phyloP scores from a whole-genome alignment of 1,139 yeast genomes.

The Zygotorulaspora mrakii region DNA sequence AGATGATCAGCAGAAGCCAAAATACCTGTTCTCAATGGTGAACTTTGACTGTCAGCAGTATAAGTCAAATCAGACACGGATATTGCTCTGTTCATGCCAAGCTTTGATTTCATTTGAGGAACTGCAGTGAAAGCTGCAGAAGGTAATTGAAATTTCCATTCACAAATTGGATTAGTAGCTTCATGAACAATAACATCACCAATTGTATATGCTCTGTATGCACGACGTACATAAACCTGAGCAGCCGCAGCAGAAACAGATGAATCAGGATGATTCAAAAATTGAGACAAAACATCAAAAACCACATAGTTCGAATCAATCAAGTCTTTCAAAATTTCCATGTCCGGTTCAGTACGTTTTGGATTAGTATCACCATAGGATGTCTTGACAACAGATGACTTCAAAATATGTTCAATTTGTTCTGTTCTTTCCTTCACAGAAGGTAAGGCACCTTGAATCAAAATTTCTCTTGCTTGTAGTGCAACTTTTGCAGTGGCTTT shows the following conservation, averaged over 20 bases:
- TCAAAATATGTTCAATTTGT: conserved; percentile 91
- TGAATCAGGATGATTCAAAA: conserved; percentile 76
- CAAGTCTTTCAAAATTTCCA: conserved; percentile 78
- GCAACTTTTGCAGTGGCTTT: conserved; percentile 92
- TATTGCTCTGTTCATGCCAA: conserved; percentile 73
- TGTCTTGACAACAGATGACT: conserved; percentile 85
- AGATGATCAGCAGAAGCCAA: conserved; percentile 77
- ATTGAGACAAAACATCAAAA: conserved; percentile 90
- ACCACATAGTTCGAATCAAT: conserved; percentile 95
- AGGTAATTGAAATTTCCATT: conserved; percentile 91
- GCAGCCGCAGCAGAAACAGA: conserved; percentile 95
- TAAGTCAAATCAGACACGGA: conserved; percentile 90
- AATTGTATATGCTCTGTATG: conserved; percentile 92
- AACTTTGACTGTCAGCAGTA: conserved; percentile 62
- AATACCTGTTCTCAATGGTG: conserved; percentile 79
- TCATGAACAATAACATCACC: conserved; percentile 67
- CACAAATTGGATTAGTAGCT: conserved; percentile 54
- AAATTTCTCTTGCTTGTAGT: conserved; percentile 91
- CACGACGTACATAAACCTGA: conserved; percentile 93
- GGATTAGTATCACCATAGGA: conserved; percentile 80
- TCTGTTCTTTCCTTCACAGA: conserved; percentile 94
- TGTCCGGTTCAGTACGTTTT: conserved; percentile 77
- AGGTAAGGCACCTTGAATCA: conserved; percentile 94
- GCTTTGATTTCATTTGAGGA: conserved; percentile 48
- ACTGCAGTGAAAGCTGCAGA: conserved; percentile 68